Evolutionary conservation across 2,329 filamentous ascomycete species (phyloP).

Genomic region (Chrysoporthe deuterocubensis): DNA sequence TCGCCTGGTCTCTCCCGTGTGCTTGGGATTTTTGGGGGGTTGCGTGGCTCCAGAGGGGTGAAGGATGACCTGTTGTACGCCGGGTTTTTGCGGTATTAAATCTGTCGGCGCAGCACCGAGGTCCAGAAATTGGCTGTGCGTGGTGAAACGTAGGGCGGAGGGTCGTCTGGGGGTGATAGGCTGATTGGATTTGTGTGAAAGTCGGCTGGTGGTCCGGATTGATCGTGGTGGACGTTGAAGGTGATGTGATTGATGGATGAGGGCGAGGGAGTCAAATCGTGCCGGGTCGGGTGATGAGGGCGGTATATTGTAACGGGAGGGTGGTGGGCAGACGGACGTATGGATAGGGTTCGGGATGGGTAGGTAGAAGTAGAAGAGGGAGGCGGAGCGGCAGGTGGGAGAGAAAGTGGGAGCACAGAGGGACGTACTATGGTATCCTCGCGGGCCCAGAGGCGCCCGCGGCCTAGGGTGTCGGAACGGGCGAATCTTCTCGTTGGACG

Average conservation of each 20-base stretch:
- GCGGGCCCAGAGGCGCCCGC: too few relatives aligned
- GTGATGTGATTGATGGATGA: neutral
- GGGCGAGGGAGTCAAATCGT: conserved; percentile 6
- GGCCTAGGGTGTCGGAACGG: conserved; percentile 4
- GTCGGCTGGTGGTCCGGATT: neutral
- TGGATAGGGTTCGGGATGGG: conserved; percentile 26
- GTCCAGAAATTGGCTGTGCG: neutral
- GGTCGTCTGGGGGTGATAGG: neutral
- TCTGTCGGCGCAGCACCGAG: conserved; percentile 10
- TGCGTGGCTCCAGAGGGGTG: conserved; percentile 9
- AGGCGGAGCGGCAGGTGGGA: conserved; percentile 20
- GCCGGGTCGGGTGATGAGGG: neutral
- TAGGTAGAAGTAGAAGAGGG: conserved; percentile 26
- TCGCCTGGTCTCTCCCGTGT: conserved; percentile 5
- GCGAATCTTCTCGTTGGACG: conserved; percentile 23
- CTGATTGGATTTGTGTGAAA: neutral
- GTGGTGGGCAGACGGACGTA: conserved; percentile 8
- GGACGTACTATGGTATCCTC: neutral
- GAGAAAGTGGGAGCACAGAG: neutral
- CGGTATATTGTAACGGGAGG: conserved; percentile 12
- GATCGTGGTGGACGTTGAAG: neutral
- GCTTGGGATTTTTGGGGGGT: neutral
- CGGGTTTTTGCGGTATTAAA: conserved; percentile 24
- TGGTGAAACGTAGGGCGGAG: neutral
- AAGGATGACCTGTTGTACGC: conserved; percentile 7